These are phyloP conservation scores for Meyerozyma carpophila DNA, from an alignment of 1,139 yeast genomes.

Conservation along the genomic window DNA sequence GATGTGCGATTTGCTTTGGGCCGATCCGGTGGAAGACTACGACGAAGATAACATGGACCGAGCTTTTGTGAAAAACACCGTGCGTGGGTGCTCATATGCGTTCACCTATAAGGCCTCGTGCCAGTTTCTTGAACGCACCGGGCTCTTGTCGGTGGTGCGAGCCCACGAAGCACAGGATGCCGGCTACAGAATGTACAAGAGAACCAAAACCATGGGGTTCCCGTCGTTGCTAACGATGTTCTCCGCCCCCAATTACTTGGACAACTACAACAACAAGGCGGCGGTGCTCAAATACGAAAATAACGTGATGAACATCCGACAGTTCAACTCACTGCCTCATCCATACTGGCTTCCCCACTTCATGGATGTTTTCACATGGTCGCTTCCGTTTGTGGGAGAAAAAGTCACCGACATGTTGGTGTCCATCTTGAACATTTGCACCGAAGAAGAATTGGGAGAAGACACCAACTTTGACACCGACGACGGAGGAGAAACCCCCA, in stretches of 20 bases:
- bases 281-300: conserved; percentile 89
- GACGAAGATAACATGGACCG: conserved; percentile 60
- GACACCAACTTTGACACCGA: conserved; percentile 46
- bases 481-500: conserved; percentile 1
- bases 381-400: conserved; percentile 97
- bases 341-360: conserved; percentile 97
- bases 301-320: conserved; percentile 92
- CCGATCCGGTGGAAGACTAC: conserved; percentile 88
- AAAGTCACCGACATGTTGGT: conserved; percentile 91
- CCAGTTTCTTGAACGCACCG: conserved; percentile 73
- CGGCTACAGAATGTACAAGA: conserved; percentile 90
- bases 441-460: conserved; percentile 89
- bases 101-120: conserved; percentile 84
- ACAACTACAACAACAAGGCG: conserved; percentile 90
- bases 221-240: conserved; percentile 90
- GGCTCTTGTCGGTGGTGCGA: conserved; percentile 75
- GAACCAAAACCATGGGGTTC: conserved; percentile 84
- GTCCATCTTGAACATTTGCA: conserved; percentile 85
- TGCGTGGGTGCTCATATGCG: conserved; percentile 91
- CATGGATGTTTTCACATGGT: conserved; percentile 98
- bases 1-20: conserved; percentile 95
- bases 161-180: conserved; percentile 99
- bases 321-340: conserved; percentile 88
- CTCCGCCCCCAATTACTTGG: conserved; percentile 94
- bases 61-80: conserved; percentile 59